A percentile compares a stretch with the other conserved stretches of the same genome.
Conservation (phyloP, 306 rosid species). For the Macrotyloma uniflorum region DNA sequence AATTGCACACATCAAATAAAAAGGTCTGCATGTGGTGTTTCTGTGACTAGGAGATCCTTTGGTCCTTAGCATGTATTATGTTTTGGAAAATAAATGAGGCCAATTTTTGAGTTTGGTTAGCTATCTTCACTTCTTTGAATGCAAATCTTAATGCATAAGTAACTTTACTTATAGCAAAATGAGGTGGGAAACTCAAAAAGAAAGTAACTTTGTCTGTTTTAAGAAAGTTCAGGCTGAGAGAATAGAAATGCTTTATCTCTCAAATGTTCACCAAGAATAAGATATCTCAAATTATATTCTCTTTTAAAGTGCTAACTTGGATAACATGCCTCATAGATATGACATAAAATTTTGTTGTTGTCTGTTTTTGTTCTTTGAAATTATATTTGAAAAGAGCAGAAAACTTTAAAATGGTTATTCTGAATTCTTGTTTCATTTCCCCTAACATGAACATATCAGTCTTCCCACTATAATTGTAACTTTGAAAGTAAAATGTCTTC, state of each 20-base stretch:
- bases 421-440: background rate
- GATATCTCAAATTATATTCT: background rate
- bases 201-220: background rate
- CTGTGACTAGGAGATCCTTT: background rate
- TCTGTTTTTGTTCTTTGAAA: background rate
- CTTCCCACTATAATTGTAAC: constrained; percentile 8
- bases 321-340: background rate
- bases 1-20: background rate
- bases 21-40: background rate
- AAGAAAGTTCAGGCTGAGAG: constrained; percentile 4
- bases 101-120: background rate
- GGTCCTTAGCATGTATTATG: background rate
- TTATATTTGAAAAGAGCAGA: background rate
- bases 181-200: background rate
- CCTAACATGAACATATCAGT: background rate
- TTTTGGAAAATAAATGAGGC: background rate
- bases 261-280: background rate
- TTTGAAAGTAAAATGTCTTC: background rate
- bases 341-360: background rate
- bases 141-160: constrained; percentile 4
- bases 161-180: constrained; percentile 4
- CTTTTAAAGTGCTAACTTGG: background rate
- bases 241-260: background rate
- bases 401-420: background rate
- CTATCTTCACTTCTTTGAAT: background rate